phyloP scores from a whole-genome alignment of 495 filamentous ascomycete species.

The Neurospora africana region DNA sequence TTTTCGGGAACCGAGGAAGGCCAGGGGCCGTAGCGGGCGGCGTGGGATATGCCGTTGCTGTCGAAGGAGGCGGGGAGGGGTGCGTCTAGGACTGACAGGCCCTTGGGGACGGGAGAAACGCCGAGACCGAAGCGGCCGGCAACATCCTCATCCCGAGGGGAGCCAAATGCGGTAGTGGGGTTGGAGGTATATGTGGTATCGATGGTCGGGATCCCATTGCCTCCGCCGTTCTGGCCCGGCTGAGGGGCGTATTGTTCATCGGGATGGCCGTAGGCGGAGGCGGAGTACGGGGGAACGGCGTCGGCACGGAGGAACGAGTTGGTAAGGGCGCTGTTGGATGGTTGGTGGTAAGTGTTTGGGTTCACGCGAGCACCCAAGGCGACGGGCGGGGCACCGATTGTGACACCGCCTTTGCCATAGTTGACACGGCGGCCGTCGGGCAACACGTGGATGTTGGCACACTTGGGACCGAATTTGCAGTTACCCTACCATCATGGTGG shows the following conservation, averaged over 20 bases:
- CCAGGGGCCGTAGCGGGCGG: conserved; percentile 79
- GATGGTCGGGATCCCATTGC: conserved; percentile 56
- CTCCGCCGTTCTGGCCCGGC: conserved; percentile 35
- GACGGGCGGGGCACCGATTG: conserved; percentile 37
- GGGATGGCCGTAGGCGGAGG: conserved; percentile 28
- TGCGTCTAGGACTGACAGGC: conserved; percentile 81
- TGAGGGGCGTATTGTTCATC: conserved; percentile 36
- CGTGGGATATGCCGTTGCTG: conserved; percentile 87
- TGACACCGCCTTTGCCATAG: conserved; percentile 46
- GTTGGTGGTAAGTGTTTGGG: conserved; percentile 39
- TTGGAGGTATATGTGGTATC: conserved; percentile 72
- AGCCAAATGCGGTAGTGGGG: conserved; percentile 72
- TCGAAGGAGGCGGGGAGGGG: conserved; percentile 93
- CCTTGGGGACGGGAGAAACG: conserved; percentile 61
- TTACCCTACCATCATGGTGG: conserved; percentile 56
- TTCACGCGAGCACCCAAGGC: conserved; percentile 65
- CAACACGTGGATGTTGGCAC: conserved; percentile 88
- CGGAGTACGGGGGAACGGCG: conserved; percentile 29
- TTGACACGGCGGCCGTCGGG: conserved; percentile 90
- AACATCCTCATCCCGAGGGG: conserved; percentile 64
- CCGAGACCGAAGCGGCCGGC: conserved; percentile 47
- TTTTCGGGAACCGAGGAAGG: conserved; percentile 88
- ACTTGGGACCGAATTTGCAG: conserved; percentile 97
- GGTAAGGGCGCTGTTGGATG: conserved; percentile 63
- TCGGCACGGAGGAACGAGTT: conserved; percentile 75